These are phyloP conservation scores for Neocucurbitaria cava DNA, from an alignment of 2,329 filamentous ascomycete species.

Conservation along the genomic window DNA sequence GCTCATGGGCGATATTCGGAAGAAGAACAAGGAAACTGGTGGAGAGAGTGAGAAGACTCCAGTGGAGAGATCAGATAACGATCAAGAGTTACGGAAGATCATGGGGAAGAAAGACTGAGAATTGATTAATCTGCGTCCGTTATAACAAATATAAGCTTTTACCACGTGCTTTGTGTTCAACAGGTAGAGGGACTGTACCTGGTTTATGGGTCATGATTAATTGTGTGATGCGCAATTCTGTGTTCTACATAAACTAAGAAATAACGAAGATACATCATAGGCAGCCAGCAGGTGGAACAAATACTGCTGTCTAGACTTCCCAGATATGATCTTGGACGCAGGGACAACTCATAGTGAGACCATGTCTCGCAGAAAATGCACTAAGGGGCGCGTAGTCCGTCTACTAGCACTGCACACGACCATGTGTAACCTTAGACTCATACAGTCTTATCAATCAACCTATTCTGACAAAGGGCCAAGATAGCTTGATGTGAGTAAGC, in stretches of 20 bases:
- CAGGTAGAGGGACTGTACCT: too few relatives aligned
- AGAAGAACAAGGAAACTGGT: constrained; percentile 33
- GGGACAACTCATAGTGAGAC: neutral
- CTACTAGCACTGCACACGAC: neutral
- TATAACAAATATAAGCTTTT: too few relatives aligned
- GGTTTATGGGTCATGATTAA: too few relatives aligned
- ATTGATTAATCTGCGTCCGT: too few relatives aligned
- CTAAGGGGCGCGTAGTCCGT: neutral
- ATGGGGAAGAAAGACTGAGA: constrained; percentile 42
- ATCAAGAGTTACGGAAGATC: constrained; percentile 48
- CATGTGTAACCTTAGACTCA: neutral
- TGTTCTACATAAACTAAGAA: too few relatives aligned
- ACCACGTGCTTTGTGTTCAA: too few relatives aligned
- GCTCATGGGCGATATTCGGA: constrained; percentile 41
- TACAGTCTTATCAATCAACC: neutral
- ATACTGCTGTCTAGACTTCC: too few relatives aligned
- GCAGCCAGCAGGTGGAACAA: too few relatives aligned
- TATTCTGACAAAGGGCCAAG: neutral
- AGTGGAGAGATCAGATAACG: constrained; percentile 44
- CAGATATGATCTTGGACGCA: too few relatives aligned
- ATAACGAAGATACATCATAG: too few relatives aligned
- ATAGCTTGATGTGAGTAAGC: constrained; percentile 1
- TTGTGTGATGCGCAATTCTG: too few relatives aligned
- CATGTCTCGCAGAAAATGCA: neutral
- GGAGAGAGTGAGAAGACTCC: constrained; percentile 34